Percentiles rank a stretch among this genome's conserved stretches.
These are phyloP conservation scores for Beauveria australis DNA, from an alignment of 2,329 filamentous ascomycete species.

Conservation along the genomic window DNA sequence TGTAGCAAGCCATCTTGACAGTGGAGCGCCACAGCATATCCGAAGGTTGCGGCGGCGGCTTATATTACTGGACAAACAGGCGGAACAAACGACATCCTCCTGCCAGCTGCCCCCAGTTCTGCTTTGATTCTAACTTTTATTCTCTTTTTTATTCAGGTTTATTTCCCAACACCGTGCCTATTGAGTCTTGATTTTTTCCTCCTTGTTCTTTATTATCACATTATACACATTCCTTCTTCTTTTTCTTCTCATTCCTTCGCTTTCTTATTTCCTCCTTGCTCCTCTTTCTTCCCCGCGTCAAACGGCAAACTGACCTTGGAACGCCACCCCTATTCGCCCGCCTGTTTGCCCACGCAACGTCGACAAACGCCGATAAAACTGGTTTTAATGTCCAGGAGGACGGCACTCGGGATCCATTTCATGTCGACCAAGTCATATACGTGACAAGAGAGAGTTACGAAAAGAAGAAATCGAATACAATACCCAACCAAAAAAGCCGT, in stretches of 20 bases:
- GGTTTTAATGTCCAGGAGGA: constrained; percentile 3
- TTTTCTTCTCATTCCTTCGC: background rate
- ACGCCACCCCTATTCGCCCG: background rate
- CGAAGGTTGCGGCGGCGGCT: background rate
- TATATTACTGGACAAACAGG: background rate
- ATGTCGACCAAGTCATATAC: background rate
- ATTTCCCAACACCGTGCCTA: background rate
- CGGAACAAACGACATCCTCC: background rate
- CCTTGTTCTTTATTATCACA: background rate
- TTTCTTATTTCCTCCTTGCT: background rate
- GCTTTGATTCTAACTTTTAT: background rate
- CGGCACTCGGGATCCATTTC: background rate
- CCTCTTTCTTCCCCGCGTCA: background rate
- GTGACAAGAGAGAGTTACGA: background rate
- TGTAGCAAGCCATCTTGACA: background rate
- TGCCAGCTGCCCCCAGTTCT: background rate
- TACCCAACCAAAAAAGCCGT: background rate
- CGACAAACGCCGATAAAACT: constrained; percentile 2
- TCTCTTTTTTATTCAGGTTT: background rate
- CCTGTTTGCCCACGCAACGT: background rate
- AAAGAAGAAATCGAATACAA: background rate
- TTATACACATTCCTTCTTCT: background rate
- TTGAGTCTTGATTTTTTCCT: background rate
- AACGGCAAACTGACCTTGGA: background rate
- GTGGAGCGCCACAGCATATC: background rate